Base-by-base conservation (phyloP, 2,329 filamentous ascomycete genomes). In the Alternaria solani region DNA sequence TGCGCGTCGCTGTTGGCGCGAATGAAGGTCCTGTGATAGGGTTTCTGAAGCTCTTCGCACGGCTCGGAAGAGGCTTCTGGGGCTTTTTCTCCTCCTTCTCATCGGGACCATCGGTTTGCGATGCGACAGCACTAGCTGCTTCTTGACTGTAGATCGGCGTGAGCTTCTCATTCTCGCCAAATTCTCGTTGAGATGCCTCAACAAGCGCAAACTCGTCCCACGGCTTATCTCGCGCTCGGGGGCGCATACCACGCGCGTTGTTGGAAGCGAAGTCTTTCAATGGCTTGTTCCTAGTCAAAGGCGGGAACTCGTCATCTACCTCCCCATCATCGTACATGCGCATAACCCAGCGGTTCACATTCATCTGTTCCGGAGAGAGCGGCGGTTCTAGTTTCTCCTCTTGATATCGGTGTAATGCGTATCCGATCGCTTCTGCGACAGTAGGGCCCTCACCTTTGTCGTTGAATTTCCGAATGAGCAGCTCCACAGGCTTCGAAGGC, bases 251-350 rank as follows among this genome's bases (percentile, higher is more conserved):
- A 55, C 88, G 85, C 73, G 92, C 93, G 74, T 94, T 94, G 62
- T 90, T 91, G 7, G 86, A 88, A 0, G 91, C 92, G 69, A 94
- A 95, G 20, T 92, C 88, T 6, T 86, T 87, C n/a, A 95, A 83
- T 2, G 89, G 86, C 69, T 90, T 91, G 23, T 87, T 92, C 36
- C 92, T 85, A 59, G 91, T 89, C 41, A 95, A 83, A 0, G 92
- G 89, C 32, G 91, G 91, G 65, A 95, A 95, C 72, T 95, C 92
- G 65, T 93, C 91, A 67, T 96, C 92, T 1, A 94, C 89, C 72
- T 95, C 92, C 49, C 91, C 92, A 57, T 92, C 91, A 73, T 95
- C 88, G 8, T 94, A 91, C 88, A 96, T 93, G 41, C 91, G 86
- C 57, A 96, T 80, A 25, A 89, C 92, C 90, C 91, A 95, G 82